A percentile compares a stretch with the other conserved stretches of the same genome.
These are phyloP conservation scores for Avena insularis DNA, from an alignment of 176 grass and related monocot genomes.

Conservation along the genomic window DNA sequence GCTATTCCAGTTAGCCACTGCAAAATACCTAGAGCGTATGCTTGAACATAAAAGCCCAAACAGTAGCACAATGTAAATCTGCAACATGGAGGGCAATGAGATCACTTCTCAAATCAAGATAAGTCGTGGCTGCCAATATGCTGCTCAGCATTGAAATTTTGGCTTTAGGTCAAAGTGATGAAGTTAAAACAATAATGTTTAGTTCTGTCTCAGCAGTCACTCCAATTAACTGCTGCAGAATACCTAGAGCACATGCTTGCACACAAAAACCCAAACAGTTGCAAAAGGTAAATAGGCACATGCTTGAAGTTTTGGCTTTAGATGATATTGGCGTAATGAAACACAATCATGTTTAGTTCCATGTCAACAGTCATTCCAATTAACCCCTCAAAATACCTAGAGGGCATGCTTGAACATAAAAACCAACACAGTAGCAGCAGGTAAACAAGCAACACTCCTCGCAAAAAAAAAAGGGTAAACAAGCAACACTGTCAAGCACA, in stretches of 20 bases:
- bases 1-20: too few species aligned
- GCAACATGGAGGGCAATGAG: neutral
- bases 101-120: neutral
- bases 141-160: neutral
- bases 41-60: too few species aligned
- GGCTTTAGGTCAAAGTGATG: too few species aligned
- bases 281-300: neutral
- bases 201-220: too few species aligned
- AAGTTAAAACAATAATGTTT: too few species aligned
- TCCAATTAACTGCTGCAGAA: neutral
- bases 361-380: too few species aligned
- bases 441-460: neutral
- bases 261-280: slow-evolving; percentile 20
- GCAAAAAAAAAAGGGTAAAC: neutral
- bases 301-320: too few species aligned
- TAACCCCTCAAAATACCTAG: neutral
- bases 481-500: slow-evolving; percentile 27
- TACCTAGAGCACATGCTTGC: slow-evolving; percentile 6
- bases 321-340: too few species aligned
- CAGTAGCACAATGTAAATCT: neutral
- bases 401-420: neutral
- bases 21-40: too few species aligned
- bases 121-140: neutral
- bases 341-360: too few species aligned
- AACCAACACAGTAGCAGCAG: slow-evolving; percentile 5